Percentiles rank a stretch among this genome's conserved stretches.
Evolutionary conservation across 257 asterid genomes (phyloP).

Genomic region (Scutellaria baicalensis): DNA sequence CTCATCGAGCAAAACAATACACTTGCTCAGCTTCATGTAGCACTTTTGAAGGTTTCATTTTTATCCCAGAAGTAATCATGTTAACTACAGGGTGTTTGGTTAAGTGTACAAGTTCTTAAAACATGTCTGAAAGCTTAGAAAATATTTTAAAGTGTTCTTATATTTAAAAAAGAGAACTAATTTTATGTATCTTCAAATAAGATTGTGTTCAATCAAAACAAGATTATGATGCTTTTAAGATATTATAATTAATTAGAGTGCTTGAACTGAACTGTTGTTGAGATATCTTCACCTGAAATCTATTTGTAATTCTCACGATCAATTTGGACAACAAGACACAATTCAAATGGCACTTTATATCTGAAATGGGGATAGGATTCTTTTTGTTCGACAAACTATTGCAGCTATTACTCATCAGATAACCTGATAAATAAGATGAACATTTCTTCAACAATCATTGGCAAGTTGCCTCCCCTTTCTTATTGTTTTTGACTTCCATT

Average conservation of each 20-base stretch:
- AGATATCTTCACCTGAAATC: background rate
- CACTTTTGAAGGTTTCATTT: conserved; percentile 60
- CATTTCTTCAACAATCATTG: background rate
- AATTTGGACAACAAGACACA: background rate
- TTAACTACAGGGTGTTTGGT: background rate
- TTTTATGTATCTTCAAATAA: background rate
- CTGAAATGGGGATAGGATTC: background rate
- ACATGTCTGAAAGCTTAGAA: background rate
- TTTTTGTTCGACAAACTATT: no score
- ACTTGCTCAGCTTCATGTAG: conserved; percentile 67
- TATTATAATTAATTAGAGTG: no score
- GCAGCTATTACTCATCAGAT: background rate
- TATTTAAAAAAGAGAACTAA: background rate
- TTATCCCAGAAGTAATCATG: background rate
- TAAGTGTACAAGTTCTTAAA: background rate
- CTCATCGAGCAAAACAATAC: conserved; percentile 58
- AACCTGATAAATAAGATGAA: background rate
- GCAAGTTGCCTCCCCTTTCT: background rate
- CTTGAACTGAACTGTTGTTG: background rate
- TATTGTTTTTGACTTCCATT: background rate
- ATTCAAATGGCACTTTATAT: background rate
- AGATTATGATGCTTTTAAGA: no score
- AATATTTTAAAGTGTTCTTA: background rate
- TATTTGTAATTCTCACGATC: background rate
- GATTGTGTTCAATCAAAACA: no score